Conservation (phyloP, 306 rosid species). For the Spatholobus suberectus region DNA sequence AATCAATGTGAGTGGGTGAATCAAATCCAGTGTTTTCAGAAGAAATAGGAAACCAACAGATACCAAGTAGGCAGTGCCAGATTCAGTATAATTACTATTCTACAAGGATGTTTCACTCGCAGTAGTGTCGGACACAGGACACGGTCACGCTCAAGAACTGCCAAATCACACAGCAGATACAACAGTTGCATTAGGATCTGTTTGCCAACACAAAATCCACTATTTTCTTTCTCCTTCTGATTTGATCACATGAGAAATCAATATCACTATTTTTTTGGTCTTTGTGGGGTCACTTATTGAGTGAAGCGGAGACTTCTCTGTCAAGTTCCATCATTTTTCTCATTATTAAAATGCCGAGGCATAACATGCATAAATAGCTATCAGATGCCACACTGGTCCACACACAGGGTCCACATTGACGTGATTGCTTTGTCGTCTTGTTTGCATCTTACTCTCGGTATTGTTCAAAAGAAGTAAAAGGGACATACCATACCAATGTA, state of each 20-base stretch:
- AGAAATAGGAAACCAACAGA: conserved; percentile 5
- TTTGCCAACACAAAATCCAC: conserved; percentile 34
- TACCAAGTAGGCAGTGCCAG: conserved; percentile 11
- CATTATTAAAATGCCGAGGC: conserved; percentile 36
- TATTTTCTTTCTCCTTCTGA: conserved; percentile 2
- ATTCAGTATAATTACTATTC: not conserved
- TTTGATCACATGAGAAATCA: conserved; percentile 29
- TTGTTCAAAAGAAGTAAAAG: conserved; percentile 52
- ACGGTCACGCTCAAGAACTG: conserved; percentile 27
- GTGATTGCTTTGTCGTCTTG: conserved; percentile 42
- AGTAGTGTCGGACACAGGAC: not conserved
- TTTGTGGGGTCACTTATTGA: not conserved
- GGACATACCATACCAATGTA: conserved; percentile 19
- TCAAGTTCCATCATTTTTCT: conserved; percentile 43
- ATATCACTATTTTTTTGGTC: conserved; percentile 16
- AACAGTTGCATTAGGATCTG: conserved; percentile 10
- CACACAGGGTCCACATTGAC: conserved; percentile 45
- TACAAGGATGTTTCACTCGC: conserved; percentile 25
- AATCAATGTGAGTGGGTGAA: conserved; percentile 4
- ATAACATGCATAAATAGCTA: conserved; percentile 41
- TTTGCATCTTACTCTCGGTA: conserved; percentile 27
- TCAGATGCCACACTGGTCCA: conserved; percentile 42
- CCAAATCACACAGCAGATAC: conserved; percentile 25
- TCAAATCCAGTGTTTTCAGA: conserved; percentile 3
- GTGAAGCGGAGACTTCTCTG: conserved; percentile 20